Base-by-base conservation (phyloP, 2,329 filamentous ascomycete genomes). In the Arthrobotrys megalospora region DNA sequence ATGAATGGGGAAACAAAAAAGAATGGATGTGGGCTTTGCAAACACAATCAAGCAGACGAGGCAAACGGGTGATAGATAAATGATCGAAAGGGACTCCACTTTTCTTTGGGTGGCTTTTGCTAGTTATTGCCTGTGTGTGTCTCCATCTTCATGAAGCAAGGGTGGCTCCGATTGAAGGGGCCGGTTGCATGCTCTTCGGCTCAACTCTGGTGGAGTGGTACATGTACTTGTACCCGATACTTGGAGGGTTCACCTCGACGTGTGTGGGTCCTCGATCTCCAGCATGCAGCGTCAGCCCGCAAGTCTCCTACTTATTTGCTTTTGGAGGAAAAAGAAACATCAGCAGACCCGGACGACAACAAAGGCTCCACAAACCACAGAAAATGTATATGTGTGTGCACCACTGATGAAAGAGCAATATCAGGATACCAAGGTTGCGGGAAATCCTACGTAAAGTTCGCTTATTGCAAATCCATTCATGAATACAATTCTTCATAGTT, bases 1-100 rank as follows among this genome's bases (percentile, higher is more conserved):
- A 60, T 77, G 64, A 70, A 65, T 58, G 65, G 48, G 65, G 52
- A 64, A 66, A 70, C 32, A 28, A 19, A 70, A 65, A 70, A 38
- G 43, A 70, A 62, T 50, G 66, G 32, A 70, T 36, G 53, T 64
- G 38, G 43, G 58, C 41, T 47, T 47, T 47, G 34, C 60, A 64
- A 64, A 64, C 43, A 36, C 60, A 63, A 63, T 8, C 24, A 36
- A 55, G 50, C 14, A 64, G 60, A 43, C 38, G 58, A 47, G 66
- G 28, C 45, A 41, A 53, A 60, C 66, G 19, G 52, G 38, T n/a
- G 41, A 62, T 70, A 70, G 55, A 70, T 70, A 58, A 58, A 70
- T 55, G 66, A 24, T 64, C 41, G 11, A 60, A 48, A 41, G 34
- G 52, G 28, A 48, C 69, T 73, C 60, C 60, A 66, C 69, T 64